Conservation (phyloP, 192 early-diverging fungal genomes). For the Backusella parvicylindrica region DNA sequence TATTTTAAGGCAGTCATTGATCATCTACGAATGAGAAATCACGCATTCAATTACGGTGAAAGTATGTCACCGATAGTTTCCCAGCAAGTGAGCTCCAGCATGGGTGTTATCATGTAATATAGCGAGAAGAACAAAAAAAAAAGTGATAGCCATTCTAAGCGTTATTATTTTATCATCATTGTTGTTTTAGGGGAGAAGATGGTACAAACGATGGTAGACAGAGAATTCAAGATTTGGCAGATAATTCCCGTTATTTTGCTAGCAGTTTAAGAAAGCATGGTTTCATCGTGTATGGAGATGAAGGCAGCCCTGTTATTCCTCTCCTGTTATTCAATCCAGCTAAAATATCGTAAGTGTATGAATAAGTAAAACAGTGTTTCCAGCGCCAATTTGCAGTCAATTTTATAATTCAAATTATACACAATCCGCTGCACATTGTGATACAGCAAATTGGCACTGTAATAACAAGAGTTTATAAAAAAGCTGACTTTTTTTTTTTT, state of each 20-base stretch:
- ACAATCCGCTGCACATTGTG: too few species aligned
- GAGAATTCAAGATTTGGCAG: conserved; percentile 72
- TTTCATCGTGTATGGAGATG: conserved; percentile 81
- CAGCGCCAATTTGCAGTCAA: too few species aligned
- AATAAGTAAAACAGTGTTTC: too few species aligned
- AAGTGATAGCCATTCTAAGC: neutral
- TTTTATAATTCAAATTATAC: too few species aligned
- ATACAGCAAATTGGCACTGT: too few species aligned
- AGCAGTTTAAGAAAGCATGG: conserved; percentile 68
- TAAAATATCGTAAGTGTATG: conserved; percentile 63
- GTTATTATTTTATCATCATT: neutral
- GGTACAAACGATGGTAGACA: conserved; percentile 71
- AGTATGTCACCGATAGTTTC: conserved; percentile 70
- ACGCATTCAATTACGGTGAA: conserved; percentile 79
- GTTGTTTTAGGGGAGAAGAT: conserved; percentile 41
- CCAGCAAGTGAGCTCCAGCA: conserved; percentile 76
- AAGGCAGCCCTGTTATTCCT: conserved; percentile 80
- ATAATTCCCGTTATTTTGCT: conserved; percentile 78
- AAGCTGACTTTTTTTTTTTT: too few species aligned
- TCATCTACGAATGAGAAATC: conserved; percentile 65
- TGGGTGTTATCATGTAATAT: conserved; percentile 59
- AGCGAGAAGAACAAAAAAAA: neutral
- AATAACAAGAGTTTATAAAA: too few species aligned
- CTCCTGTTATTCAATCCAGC: conserved; percentile 82
- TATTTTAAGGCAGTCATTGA: conserved; percentile 61